Conservation (phyloP, 202 grass and related monocot genomes). For the Hordeum pubiflorum region DNA sequence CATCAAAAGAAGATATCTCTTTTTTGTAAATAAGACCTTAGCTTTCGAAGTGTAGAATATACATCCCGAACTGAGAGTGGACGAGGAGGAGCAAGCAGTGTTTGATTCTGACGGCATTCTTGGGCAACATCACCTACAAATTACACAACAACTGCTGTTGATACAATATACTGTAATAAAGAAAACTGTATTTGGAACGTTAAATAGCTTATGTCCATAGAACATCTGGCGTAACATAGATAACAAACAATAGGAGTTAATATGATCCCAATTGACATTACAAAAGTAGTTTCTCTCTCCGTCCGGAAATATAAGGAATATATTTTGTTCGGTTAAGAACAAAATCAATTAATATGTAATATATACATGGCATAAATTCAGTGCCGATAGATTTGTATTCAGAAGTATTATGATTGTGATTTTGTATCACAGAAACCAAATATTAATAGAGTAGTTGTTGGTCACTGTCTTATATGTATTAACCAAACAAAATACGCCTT, state of each 20-base stretch:
- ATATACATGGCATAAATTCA: not conserved
- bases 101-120: slow-evolving; percentile 83
- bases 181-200: not conserved
- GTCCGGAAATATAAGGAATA: not conserved
- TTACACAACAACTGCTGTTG: slow-evolving; percentile 9
- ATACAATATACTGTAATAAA: slow-evolving; percentile 6
- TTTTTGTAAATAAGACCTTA: slow-evolving; percentile 54
- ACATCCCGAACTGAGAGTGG: slow-evolving; percentile 66
- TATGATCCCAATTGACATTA: not conserved
- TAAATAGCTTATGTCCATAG: not conserved
- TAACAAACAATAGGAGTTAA: not conserved
- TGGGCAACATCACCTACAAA: slow-evolving; percentile 82
- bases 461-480: not conserved
- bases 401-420: not conserved
- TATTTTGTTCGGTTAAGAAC: not conserved
- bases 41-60: slow-evolving; percentile 60
- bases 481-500: not conserved
- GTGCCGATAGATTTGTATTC: not conserved
- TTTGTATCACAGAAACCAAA: not conserved
- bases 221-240: not conserved
- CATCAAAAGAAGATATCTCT: slow-evolving; percentile 3
- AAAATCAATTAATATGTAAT: not conserved
- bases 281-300: not conserved
- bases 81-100: slow-evolving; percentile 70
- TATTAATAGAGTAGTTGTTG: not conserved